Evolutionary conservation across 768 basidiomycete genomes (phyloP), one percentile per base, ranked within the genome.

Genomic region (Leccinum arenicola): DNA sequence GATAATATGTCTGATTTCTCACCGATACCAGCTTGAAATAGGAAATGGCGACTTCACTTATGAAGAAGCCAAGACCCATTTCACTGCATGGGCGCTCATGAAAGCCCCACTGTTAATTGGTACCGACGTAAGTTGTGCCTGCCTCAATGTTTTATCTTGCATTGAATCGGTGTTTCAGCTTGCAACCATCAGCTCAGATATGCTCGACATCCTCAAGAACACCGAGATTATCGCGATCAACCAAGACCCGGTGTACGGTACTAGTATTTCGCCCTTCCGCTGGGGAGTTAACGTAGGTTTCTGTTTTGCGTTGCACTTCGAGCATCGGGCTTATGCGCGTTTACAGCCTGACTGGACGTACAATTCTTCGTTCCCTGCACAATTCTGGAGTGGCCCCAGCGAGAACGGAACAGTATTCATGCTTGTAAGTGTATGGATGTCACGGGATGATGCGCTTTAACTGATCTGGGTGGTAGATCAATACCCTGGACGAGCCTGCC

Each of bases 61-160:
- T 61, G 84, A 88, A 9, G 87, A 88, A 72, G 74, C 82, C 21
- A 87, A 87, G 66, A 77, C 84, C 4, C 87, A 88, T 65, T 88
- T 87, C 69, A 88, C 87, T 0, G 84, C 82, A 1, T 88, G 87
- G 87, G 84, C 84, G 12, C 72, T 88, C 27, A 79, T 87, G 79
- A 88, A 86, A 64, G 82, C 83, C 0, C 86, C 86, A 1, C 72
- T 88, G 6, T 74, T 88, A 50, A 85, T 87, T 61, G 84, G 85
- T 55, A 85, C 85, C 4, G 75, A 81, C 51, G 84, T 83, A 59
- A 52, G 79, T 67, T 38, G 63, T 21, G 11, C 45, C 45, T 36
- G 12, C 19, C 3, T 21, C 45, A 21, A 25, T 33, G 15, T n/a
- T 8, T 54, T 15, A 3, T 7, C 38, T 6, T 33, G 14, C 38